phyloP scores from a whole-genome alignment of 805 yeast genomes.

The Kuraishia molischiana region DNA sequence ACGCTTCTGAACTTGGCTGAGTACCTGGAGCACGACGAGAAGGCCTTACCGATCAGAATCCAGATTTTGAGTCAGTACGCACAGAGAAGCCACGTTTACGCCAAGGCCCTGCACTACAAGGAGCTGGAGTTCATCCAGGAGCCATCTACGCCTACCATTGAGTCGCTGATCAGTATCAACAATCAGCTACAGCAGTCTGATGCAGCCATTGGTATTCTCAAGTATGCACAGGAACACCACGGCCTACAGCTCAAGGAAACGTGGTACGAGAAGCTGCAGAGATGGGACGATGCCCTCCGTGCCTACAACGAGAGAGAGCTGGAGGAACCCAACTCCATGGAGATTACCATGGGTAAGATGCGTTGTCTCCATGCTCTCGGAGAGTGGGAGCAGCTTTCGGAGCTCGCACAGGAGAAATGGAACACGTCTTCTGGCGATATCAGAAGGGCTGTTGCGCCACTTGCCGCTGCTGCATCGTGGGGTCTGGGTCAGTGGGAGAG shows the following conservation, averaged over 20 bases:
- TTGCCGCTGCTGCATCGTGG: constrained; percentile 99
- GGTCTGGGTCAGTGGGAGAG: constrained; percentile 95
- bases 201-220: constrained; percentile 94
- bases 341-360: constrained; percentile 95
- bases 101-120: constrained; percentile 92
- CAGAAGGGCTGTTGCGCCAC: constrained; percentile 80
- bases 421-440: constrained; percentile 58
- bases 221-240: constrained; percentile 88
- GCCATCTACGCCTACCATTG: constrained; percentile 86
- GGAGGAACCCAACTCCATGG: constrained; percentile 61
- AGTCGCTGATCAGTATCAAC: constrained; percentile 83
- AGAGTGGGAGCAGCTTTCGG: constrained; percentile 91
- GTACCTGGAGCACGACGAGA: constrained; percentile 96
- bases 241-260: constrained; percentile 89
- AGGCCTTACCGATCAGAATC: constrained; percentile 85
- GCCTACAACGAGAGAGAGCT: constrained; percentile 79
- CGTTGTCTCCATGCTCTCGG: constrained; percentile 97
- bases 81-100: constrained; percentile 93
- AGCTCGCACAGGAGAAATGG: constrained; percentile 86
- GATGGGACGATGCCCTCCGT: constrained; percentile 96
- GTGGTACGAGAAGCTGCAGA: constrained; percentile 92
- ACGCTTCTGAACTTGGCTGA: constrained; percentile 84
- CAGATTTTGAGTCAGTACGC: constrained; percentile 88
- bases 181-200: constrained; percentile 94
- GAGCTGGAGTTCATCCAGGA: constrained; percentile 92